A percentile compares a stretch with the other conserved stretches of the same genome.
These are phyloP conservation scores for Phaeosphaeriaceae sp. DNA, from an alignment of 2,329 filamentous ascomycete genomes.

Conservation along the genomic window DNA sequence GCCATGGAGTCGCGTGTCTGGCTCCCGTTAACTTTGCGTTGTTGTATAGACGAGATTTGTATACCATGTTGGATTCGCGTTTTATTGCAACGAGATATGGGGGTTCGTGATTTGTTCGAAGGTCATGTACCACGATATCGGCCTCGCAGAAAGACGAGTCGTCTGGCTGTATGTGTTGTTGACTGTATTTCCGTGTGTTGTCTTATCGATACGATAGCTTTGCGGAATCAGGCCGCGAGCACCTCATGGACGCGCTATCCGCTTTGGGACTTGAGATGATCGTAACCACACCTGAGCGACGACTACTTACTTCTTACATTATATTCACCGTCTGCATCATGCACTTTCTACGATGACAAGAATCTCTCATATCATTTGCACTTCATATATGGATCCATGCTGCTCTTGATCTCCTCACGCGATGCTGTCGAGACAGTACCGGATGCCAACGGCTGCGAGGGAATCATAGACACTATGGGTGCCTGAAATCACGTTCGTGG, in stretches of 20 bases:
- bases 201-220: not conserved
- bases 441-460: not conserved
- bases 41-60: not conserved
- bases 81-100: not conserved
- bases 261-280: not conserved
- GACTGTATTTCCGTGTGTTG: not conserved
- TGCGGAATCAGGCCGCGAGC: not conserved
- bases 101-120: not conserved
- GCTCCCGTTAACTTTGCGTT: constrained; percentile 3
- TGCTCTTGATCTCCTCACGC: not conserved
- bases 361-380: too few species aligned
- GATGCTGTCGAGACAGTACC: not conserved
- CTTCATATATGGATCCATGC: not conserved
- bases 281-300: not conserved
- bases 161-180: not conserved
- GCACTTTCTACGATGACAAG: not conserved
- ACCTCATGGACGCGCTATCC: not conserved
- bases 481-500: not conserved
- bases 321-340: not conserved
- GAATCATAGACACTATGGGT: not conserved
- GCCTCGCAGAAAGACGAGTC: not conserved
- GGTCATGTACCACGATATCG: not conserved
- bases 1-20: constrained; percentile 74
- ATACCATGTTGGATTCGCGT: constrained; percentile 4
- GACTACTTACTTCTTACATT: not conserved